phyloP scores from a whole-genome alignment of 805 yeast genomes.

The Barnettozyma salicaria region DNA sequence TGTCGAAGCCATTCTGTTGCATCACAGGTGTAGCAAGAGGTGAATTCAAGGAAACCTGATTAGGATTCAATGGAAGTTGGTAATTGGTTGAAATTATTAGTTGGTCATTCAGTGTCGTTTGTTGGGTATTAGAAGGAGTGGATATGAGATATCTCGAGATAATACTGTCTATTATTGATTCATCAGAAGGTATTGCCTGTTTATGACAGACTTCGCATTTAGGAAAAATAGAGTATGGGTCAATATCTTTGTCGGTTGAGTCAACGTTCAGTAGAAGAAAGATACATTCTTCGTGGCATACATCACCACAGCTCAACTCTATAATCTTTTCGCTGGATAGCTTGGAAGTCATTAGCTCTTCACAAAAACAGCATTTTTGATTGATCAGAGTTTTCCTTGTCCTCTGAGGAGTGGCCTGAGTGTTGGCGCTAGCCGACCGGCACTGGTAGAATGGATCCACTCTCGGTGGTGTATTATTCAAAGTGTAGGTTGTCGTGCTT shows the following conservation, averaged over 20 bases:
- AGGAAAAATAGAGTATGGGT: conserved; percentile 21
- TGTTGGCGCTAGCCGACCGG: background rate
- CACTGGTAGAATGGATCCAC: conserved; percentile 18
- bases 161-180: conserved; percentile 15
- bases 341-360: conserved; percentile 34
- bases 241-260: background rate
- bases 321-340: conserved; percentile 33
- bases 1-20: background rate
- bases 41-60: background rate
- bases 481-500: background rate
- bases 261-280: conserved; percentile 19
- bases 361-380: conserved; percentile 37
- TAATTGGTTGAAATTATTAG: conserved; percentile 11
- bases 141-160: conserved; percentile 18
- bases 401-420: conserved; percentile 10
- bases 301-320: conserved; percentile 38
- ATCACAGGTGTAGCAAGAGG: conserved; percentile 2
- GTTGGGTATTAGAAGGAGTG: background rate
- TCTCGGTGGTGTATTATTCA: conserved; percentile 10
- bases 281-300: conserved; percentile 42
- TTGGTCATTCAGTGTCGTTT: conserved; percentile 5
- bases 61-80: conserved; percentile 5
- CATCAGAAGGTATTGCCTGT: conserved; percentile 21
- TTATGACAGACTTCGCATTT: conserved; percentile 19
- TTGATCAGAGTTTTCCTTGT: conserved; percentile 17